phyloP scores from a whole-genome alignment of 2,329 filamentous ascomycete species.

The Diaporthe sp. region DNA sequence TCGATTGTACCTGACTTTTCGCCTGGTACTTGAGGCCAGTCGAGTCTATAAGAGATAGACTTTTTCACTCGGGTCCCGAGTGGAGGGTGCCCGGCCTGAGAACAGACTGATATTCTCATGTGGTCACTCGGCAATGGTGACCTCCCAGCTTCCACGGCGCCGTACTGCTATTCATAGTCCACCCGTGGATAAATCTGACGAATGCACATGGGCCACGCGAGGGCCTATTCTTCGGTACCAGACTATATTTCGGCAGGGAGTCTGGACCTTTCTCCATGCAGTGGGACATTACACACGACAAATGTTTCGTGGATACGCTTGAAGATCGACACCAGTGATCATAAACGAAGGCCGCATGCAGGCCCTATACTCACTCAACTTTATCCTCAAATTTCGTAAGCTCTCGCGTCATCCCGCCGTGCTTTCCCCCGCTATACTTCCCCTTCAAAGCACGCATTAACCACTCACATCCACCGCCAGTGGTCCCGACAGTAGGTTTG shows the following conservation, averaged over 20 bases:
- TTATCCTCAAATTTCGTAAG: neutral
- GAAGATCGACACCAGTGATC: neutral
- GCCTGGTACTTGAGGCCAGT: neutral
- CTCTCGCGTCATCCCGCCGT: slow-evolving; percentile 8
- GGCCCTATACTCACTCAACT: neutral
- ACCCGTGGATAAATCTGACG: neutral
- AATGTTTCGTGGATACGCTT: neutral
- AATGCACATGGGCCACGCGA: neutral
- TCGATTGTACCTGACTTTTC: neutral
- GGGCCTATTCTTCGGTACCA: neutral
- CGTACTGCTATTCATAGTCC: neutral
- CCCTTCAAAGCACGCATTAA: neutral
- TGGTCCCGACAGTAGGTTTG: neutral
- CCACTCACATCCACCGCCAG: neutral
- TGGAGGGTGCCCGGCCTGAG: neutral
- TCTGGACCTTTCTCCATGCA: neutral
- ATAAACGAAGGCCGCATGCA: neutral
- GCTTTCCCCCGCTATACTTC: neutral
- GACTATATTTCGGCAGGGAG: neutral
- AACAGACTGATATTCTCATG: neutral
- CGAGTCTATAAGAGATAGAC: neutral
- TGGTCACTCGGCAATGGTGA: no score
- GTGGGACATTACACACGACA: neutral
- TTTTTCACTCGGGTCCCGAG: neutral
- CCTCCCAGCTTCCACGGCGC: neutral